These are phyloP conservation scores for Apodospora peruviana DNA, from an alignment of 495 filamentous ascomycete genomes.

Conservation along the genomic window DNA sequence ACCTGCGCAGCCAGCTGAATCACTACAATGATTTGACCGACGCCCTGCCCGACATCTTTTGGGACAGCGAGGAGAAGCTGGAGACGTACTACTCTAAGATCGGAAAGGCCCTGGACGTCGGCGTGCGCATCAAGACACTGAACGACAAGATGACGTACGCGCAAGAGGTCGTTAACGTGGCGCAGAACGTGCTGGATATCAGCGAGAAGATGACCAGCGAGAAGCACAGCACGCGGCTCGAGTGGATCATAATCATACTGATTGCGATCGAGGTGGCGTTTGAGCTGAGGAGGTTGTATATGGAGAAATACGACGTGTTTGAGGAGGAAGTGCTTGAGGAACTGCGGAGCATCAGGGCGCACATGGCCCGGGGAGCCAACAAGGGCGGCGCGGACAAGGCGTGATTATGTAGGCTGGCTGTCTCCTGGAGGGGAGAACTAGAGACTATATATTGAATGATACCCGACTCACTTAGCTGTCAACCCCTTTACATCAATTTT, in stretches of 20 bases:
- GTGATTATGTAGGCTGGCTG: neutral
- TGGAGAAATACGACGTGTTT: conserved; percentile 28
- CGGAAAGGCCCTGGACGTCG: conserved; percentile 82
- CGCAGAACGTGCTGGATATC: conserved; percentile 89
- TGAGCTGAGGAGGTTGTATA: conserved; percentile 45
- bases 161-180: conserved; percentile 85
- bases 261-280: conserved; percentile 86
- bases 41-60: conserved; percentile 91
- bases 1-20: conserved; percentile 86
- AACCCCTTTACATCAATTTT: no score
- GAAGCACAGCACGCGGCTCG: conserved; percentile 77
- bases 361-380: conserved; percentile 1
- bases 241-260: conserved; percentile 94
- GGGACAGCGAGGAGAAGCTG: conserved; percentile 85
- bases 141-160: conserved; percentile 99
- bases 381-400: neutral
- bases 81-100: conserved; percentile 95
- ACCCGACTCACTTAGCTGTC: no score
- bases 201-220: conserved; percentile 85
- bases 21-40: conserved; percentile 96
- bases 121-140: conserved; percentile 83
- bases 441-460: no score
- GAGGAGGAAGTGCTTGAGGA: conserved; percentile 21
- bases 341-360: conserved; percentile 13
- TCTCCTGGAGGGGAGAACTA: no score